Conservation (phyloP, 192 early-diverging fungal genomes). For the Chytriomyces sp. region DNA sequence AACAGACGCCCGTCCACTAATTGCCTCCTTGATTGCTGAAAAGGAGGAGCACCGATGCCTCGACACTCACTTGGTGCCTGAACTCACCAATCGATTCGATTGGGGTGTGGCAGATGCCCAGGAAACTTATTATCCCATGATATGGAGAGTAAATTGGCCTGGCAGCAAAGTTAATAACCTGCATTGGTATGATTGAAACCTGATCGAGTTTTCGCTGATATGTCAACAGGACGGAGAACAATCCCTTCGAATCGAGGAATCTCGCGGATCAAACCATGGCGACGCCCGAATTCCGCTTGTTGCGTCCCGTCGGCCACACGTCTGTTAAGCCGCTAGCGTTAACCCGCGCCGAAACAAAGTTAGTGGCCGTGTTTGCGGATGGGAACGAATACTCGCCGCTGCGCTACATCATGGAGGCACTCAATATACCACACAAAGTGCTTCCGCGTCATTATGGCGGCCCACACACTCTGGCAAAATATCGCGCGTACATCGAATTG, state of each 20-base stretch:
- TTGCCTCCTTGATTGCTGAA: neutral
- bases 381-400: neutral
- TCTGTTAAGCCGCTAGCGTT: neutral
- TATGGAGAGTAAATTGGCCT: neutral
- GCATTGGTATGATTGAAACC: too few relatives aligned
- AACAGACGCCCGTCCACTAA: neutral
- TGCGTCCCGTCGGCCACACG: constrained; percentile 3
- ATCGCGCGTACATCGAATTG: constrained; percentile 14
- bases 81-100: neutral
- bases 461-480: constrained; percentile 7
- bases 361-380: neutral
- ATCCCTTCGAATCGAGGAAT: neutral
- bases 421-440: neutral
- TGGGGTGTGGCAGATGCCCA: neutral
- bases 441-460: constrained; percentile 4
- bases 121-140: neutral
- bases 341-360: neutral
- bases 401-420: neutral
- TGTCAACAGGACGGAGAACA: too few relatives aligned
- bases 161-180: neutral
- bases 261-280: constrained; percentile 14
- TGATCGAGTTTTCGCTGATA: too few relatives aligned
- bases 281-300: constrained; percentile 4
- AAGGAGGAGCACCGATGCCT: neutral
- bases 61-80: neutral